Base-by-base conservation (phyloP, 257 asterid species). In the Voacanga thouarsii region DNA sequence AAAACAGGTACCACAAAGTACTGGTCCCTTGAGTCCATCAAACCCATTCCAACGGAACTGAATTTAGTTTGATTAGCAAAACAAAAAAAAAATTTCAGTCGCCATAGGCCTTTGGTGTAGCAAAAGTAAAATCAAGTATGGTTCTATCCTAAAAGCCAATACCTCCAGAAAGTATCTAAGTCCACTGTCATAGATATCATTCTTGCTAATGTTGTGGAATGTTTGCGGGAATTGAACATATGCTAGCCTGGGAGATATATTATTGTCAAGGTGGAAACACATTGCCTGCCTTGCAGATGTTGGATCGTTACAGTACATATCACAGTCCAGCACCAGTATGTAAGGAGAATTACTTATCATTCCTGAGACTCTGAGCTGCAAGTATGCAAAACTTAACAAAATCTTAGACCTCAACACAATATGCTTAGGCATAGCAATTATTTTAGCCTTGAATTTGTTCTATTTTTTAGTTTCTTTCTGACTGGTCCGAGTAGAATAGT, bases 211-310 rank as follows among this genome's bases (percentile, higher is more conserved):
- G 21, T 88, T 90, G 67, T 83, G 87, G 76, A 93, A 91, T 61
- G 72, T 83, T 83, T 91, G 97, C 1, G 93, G 93, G 82, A 87
- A 92, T 79, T 92, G 96, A 59, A 91, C 96, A 80, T 82, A 91
- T 37, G 87, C 87, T 39, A 92, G 81, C 50, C 84, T 71, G 5
- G 81, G 57, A 45, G 88, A 72, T 26, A 82, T 84, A 6, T 63
- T 73, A 3, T 77, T 55, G 79, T 86, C 90, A 69, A 86, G 86
- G 61, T 80, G 88, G 49, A 88, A 86, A 37, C 92, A 88, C 92
- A 86, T 88, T 47, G 92, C 90, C 78, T 88, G 92, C 2, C 86
- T 70, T 1, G 92, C 92, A 0, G 92, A 88, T 44, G 87, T 57
- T 28, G 92, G 79, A 75, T 88, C 88, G 47, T 83, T 81, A 74